phyloP scores from a whole-genome alignment of 768 basidiomycete genomes.

The Trametes villosa region DNA sequence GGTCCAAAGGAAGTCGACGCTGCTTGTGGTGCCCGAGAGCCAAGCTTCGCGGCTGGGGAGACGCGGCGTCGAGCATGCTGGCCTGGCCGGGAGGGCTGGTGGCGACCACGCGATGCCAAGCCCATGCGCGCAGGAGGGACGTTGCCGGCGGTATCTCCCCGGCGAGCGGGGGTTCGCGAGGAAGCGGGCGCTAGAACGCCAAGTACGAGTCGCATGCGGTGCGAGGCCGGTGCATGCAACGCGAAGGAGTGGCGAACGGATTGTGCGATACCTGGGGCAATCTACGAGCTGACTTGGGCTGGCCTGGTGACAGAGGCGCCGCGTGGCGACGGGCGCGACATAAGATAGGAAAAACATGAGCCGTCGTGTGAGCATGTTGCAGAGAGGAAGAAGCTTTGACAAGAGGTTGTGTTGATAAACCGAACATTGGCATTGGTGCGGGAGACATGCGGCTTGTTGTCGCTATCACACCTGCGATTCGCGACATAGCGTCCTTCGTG shows the following conservation, averaged over 20 bases:
- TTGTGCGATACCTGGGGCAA: not conserved
- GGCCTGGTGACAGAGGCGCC: not conserved
- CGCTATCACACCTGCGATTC: not conserved
- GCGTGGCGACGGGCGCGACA: not conserved
- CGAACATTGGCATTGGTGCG: too few relatives aligned
- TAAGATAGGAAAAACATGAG: not conserved
- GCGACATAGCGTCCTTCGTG: not conserved
- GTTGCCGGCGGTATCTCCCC: not conserved
- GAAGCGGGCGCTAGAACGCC: not conserved
- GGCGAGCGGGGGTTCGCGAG: not conserved
- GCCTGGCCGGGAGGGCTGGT: not conserved
- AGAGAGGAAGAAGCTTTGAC: too few relatives aligned
- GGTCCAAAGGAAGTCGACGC: not conserved
- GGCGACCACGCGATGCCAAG: conserved; percentile 4
- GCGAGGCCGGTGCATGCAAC: not conserved
- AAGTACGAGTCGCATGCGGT: not conserved
- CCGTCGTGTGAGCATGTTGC: not conserved
- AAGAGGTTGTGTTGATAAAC: too few relatives aligned
- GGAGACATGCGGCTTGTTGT: too few relatives aligned
- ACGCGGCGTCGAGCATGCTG: not conserved
- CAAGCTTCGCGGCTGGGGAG: not conserved
- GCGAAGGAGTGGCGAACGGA: not conserved
- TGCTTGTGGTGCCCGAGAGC: not conserved
- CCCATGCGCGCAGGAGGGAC: not conserved
- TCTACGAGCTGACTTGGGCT: not conserved